Percentiles rank a stretch among this genome's conserved stretches.
phyloP scores from a whole-genome alignment of 176 grass and related monocot genomes.

The Saccharum spontaneum region DNA sequence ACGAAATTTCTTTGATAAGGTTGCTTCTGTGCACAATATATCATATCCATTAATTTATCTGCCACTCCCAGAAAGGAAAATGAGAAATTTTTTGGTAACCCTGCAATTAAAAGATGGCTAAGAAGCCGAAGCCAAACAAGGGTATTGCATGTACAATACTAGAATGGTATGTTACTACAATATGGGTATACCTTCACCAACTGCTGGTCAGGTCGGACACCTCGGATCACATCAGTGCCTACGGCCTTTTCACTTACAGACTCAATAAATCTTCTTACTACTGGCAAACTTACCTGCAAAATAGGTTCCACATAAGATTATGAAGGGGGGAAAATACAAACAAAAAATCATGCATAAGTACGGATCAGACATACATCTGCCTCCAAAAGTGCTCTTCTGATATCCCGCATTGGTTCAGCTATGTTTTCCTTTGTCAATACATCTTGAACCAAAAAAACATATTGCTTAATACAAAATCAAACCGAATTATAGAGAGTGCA shows the following conservation, averaged over 20 bases:
- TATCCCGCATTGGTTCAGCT: slow-evolving; percentile 84
- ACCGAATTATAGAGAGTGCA: background rate
- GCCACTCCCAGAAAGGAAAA: background rate
- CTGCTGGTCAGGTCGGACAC: slow-evolving; percentile 87
- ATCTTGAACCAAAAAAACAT: slow-evolving; percentile 42
- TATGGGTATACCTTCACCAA: slow-evolving; percentile 80
- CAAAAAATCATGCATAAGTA: background rate
- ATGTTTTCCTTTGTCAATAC: slow-evolving; percentile 84
- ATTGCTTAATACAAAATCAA: background rate
- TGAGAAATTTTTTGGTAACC: background rate
- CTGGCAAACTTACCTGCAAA: slow-evolving; percentile 85
- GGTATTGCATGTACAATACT: background rate
- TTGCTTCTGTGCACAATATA: background rate
- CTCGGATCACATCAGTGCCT: slow-evolving; percentile 65
- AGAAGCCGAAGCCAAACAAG: background rate
- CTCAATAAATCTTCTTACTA: slow-evolving; percentile 76
- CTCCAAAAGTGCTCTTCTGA: slow-evolving; percentile 88
- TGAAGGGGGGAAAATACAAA: background rate
- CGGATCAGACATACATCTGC: slow-evolving; percentile 54
- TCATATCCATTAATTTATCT: background rate
- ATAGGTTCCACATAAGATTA: background rate
- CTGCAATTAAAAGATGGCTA: background rate
- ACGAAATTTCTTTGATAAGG: background rate
- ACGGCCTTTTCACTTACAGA: slow-evolving; percentile 77
- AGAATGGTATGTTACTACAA: background rate